Percentiles rank a stretch among this genome's conserved stretches.
Evolutionary conservation across 2,329 filamentous ascomycete species (phyloP).

Genomic region (Purpureocillium takamizusanense): DNA sequence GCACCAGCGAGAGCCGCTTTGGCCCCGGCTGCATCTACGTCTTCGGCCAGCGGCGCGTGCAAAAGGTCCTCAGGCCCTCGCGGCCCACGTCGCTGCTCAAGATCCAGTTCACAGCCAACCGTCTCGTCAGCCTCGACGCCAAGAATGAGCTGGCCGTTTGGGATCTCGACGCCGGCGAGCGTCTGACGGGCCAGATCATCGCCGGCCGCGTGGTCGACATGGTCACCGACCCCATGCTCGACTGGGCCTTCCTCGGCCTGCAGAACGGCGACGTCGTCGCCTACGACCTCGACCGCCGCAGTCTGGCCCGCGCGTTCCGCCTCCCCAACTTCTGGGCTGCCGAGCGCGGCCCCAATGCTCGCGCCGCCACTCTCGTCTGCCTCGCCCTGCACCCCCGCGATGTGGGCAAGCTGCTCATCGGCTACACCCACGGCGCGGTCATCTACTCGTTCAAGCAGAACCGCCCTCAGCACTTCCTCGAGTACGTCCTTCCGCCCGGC

Average conservation of each 20-base stretch:
- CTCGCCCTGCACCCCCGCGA: constrained; percentile 85
- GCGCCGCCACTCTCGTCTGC: constrained; percentile 55
- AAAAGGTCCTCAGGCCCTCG: constrained; percentile 62
- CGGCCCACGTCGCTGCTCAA: constrained; percentile 66
- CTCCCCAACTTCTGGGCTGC: constrained; percentile 87
- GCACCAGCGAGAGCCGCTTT: constrained; percentile 79
- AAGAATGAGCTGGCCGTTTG: constrained; percentile 82
- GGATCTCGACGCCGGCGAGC: constrained; percentile 62
- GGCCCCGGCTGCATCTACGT: constrained; percentile 84
- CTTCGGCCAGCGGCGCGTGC: constrained; percentile 73
- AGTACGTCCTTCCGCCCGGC: constrained; percentile 72
- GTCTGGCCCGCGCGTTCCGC: constrained; percentile 59
- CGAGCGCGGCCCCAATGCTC: constrained; percentile 58
- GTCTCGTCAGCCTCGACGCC: constrained; percentile 73
- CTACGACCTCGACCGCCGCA: constrained; percentile 84
- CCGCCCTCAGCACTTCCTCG: constrained; percentile 65
- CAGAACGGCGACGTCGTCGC: constrained; percentile 78
- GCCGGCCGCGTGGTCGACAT: constrained; percentile 68
- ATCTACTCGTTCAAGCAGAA: constrained; percentile 95
- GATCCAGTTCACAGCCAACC: constrained; percentile 78
- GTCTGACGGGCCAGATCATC: constrained; percentile 62
- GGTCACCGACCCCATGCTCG: constrained; percentile 79
- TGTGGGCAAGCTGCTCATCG: constrained; percentile 82
- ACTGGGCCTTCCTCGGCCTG: constrained; percentile 84
- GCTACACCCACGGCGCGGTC: constrained; percentile 81